Evolutionary conservation across 306 rosid genomes (phyloP), one percentile per base, ranked within the genome.

Genomic region (Dryas octopetala): DNA sequence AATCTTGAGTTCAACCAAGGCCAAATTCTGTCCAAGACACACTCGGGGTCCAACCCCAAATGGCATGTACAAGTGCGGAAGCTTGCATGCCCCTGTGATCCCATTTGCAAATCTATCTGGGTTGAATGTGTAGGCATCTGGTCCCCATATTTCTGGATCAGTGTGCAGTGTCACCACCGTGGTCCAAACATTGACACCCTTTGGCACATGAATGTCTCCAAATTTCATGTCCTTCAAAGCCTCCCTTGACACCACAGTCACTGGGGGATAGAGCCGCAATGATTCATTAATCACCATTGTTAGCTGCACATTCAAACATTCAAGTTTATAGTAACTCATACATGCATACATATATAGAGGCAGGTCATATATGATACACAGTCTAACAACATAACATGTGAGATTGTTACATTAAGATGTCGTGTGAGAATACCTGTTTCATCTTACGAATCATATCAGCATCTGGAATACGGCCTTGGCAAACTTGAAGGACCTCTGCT

Each of bases 381-480:
- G 38, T 32, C 2, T 2, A 32, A 32, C 38, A 32, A 32, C 38
- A 32, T 32, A 32, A 32, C 38, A 32, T 32, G 3, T 32, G 38
- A 32, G 38, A 32, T 32, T 32, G 38, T 32, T 32, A 32, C 3
- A 2, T 32, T 32, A 32, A 32, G 38, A 32, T 32, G 38, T 32
- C 38, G 38, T 2, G 38, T 32, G 38, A 32, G 38, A 32, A 32
- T 73, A 84, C 88, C 88, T 74, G 82, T 64, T 84, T 84, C 88
- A 87, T 82, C 74, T 80, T 80, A 43, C 67, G 70, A 23, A 87
- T 70, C 88, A 84, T 84, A 32, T 80, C 79, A 45, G 38, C 45
- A 71, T 80, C 78, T 2, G 85, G 91, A 12, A 38, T 53, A 0
- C 63, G 57, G 26, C 80, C 82, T 8, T 10, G 68, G 66, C 83